phyloP scores from a whole-genome alignment of 2,329 filamentous ascomycete genomes.

The Colletotrichum acutatum region DNA sequence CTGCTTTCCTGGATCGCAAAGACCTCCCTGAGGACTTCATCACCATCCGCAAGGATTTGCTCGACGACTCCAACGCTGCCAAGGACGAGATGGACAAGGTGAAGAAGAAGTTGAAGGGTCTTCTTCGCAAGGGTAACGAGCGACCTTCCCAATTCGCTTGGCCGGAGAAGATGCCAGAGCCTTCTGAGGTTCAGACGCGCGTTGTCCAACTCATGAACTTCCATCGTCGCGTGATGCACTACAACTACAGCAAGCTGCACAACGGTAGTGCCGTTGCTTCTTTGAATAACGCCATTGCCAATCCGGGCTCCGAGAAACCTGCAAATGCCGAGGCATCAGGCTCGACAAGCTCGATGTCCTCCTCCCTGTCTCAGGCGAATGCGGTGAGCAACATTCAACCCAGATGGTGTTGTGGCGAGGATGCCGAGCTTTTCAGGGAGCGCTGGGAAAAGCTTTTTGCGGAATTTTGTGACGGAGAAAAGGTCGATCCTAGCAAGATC shows the following conservation, averaged over 20 bases:
- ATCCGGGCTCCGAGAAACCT: conserved; percentile 58
- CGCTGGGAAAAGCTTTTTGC: conserved; percentile 98
- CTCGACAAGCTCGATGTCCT: conserved; percentile 52
- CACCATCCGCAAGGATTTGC: conserved; percentile 88
- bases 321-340: conserved; percentile 53
- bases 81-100: conserved; percentile 99
- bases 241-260: conserved; percentile 88
- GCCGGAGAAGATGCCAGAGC: conserved; percentile 94
- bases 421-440: conserved; percentile 93
- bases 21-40: conserved; percentile 89
- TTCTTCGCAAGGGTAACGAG: conserved; percentile 91
- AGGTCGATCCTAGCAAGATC: conserved; percentile 98
- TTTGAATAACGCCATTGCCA: conserved; percentile 66
- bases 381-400: conserved; percentile 80
- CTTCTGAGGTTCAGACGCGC: conserved; percentile 89
- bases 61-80: conserved; percentile 97
- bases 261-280: conserved; percentile 70
- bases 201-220: conserved; percentile 99
- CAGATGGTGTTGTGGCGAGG: conserved; percentile 96
- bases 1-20: conserved; percentile 87
- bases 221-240: conserved; percentile 91
- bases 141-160: conserved; percentile 97
- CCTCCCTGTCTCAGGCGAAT: conserved; percentile 69
- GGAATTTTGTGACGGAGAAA: conserved; percentile 96
- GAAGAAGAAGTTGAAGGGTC: conserved; percentile 97